Conservation (phyloP, 75 land plant species). For the Gnetum montanum region DNA sequence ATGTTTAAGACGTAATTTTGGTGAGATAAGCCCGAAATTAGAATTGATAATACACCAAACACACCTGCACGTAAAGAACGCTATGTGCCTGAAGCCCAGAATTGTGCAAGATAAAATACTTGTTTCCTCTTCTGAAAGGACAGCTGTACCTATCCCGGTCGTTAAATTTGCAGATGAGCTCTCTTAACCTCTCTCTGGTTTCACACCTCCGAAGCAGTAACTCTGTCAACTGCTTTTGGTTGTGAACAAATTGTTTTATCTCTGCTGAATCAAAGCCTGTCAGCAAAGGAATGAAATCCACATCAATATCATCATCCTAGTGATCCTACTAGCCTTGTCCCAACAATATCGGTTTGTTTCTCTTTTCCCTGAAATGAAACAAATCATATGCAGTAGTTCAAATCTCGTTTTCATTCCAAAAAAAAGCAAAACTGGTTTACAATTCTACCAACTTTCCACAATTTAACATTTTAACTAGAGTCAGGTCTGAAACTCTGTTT, state of each 20-base stretch:
- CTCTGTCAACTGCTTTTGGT: constrained; percentile 65
- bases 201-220: constrained; percentile 55
- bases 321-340: no score
- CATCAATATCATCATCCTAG: no score
- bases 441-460: no score
- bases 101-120: constrained; percentile 80
- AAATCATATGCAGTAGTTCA: background rate
- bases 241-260: constrained; percentile 65
- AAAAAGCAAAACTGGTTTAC: background rate
- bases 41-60: no score
- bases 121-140: constrained; percentile 65
- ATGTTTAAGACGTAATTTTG: no score
- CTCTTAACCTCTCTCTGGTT: constrained; percentile 45
- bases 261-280: constrained; percentile 69
- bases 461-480: no score
- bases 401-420: background rate
- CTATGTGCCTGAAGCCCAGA: constrained; percentile 85
- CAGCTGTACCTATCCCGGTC: constrained; percentile 68
- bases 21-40: no score
- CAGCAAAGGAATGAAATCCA: no score
- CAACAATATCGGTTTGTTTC: no score
- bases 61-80: constrained; percentile 92
- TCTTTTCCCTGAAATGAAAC: no score
- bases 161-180: constrained; percentile 45
- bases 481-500: no score